phyloP scores from a whole-genome alignment of 2,329 filamentous ascomycete genomes.

The Chlorencoelia australis region DNA sequence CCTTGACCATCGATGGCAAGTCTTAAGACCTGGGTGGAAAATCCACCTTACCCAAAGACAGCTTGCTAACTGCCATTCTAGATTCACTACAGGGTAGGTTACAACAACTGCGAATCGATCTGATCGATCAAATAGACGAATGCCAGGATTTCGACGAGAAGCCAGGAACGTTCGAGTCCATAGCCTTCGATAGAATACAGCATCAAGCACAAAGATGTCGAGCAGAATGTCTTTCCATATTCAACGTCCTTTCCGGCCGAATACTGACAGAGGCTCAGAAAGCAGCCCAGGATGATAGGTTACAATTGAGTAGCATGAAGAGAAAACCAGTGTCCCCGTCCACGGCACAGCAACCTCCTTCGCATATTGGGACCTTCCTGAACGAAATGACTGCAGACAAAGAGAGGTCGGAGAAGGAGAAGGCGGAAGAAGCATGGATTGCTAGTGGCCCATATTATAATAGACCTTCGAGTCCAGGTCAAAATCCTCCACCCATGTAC shows the following conservation, averaged over 20 bases:
- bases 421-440: constrained; percentile 5
- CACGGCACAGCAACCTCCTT: too few relatives aligned
- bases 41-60: too few relatives aligned
- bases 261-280: constrained; percentile 6
- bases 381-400: too few relatives aligned
- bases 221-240: constrained; percentile 19
- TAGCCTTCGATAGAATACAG: constrained; percentile 16
- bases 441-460: constrained; percentile 7
- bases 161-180: constrained; percentile 16
- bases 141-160: constrained; percentile 23
- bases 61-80: too few relatives aligned
- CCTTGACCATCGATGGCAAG: constrained; percentile 22
- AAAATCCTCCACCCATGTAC: constrained; percentile 5
- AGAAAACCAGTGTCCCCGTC: constrained; percentile 10
- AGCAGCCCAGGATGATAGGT: constrained; percentile 9
- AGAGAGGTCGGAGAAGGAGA: too few relatives aligned
- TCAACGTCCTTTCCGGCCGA: constrained; percentile 15
- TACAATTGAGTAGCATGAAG: constrained; percentile 10
- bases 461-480: constrained; percentile 11
- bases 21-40: neutral
- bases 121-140: constrained; percentile 22
- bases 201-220: constrained; percentile 19
- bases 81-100: constrained; percentile 17
- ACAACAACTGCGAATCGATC: constrained; percentile 21
- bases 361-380: too few relatives aligned